phyloP scores from a whole-genome alignment of 306 rosid genomes.

The Trifolium fragiferum region DNA sequence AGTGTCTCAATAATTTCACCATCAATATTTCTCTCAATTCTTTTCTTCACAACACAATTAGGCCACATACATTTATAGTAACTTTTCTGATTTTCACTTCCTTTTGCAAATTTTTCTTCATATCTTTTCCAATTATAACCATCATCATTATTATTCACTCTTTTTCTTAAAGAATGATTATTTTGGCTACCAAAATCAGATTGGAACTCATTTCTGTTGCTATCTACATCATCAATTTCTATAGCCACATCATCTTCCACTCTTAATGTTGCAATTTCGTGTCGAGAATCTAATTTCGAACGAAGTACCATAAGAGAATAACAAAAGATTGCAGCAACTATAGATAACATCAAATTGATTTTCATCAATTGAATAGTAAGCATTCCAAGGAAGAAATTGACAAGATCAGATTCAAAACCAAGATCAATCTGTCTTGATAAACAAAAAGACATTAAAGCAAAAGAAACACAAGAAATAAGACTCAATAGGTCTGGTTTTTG shows the following conservation, averaged over 20 bases:
- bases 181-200: conserved; percentile 37
- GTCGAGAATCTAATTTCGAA: not conserved
- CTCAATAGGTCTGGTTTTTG: conserved; percentile 38
- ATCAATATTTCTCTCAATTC: conserved; percentile 62
- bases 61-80: conserved; percentile 78
- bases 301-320: conserved; percentile 32
- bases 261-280: not conserved
- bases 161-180: conserved; percentile 47
- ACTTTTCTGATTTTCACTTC: conserved; percentile 69
- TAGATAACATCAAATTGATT: conserved; percentile 34
- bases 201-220: conserved; percentile 24
- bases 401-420: conserved; percentile 41
- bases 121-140: conserved; percentile 83
- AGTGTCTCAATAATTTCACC: conserved; percentile 68
- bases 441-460: conserved; percentile 42
- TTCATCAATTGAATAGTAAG: conserved; percentile 39
- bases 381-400: conserved; percentile 44
- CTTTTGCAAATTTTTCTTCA: conserved; percentile 69
- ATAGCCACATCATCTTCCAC: conserved; percentile 24
- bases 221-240: conserved; percentile 22
- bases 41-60: conserved; percentile 70
- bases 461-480: conserved; percentile 17
- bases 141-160: conserved; percentile 52
- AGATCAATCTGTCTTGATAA: conserved; percentile 36
- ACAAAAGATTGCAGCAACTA: conserved; percentile 28